Conservation (phyloP, 2,329 filamentous ascomycete genomes). For the Xylariaceae sp. region DNA sequence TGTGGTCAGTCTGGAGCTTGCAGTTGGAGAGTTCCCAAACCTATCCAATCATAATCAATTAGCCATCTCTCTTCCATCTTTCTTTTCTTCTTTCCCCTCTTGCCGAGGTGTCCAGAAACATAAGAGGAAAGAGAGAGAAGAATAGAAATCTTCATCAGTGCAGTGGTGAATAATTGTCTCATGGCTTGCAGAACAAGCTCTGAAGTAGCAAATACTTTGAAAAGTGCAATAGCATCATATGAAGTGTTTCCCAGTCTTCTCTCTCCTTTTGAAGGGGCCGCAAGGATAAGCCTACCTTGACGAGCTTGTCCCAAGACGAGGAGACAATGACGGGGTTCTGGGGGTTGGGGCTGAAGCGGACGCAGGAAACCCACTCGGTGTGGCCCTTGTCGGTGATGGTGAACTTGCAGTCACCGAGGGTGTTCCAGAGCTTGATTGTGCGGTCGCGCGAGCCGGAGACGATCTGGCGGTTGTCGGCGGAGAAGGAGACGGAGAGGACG, state of each 20-base stretch:
- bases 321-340: constrained; percentile 99
- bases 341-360: constrained; percentile 99
- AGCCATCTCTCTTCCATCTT: constrained; percentile 16
- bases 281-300: constrained; percentile 74
- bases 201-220: constrained; percentile 99
- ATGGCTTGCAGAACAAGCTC: constrained; percentile 80
- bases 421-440: constrained; percentile 99
- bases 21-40: constrained; percentile 99
- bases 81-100: background rate
- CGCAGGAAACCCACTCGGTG: constrained; percentile 99
- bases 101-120: too few relatives aligned
- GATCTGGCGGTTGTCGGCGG: constrained; percentile 99
- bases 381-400: constrained; percentile 99
- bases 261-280: background rate
- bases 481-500: constrained; percentile 99
- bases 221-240: constrained; percentile 84
- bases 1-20: constrained; percentile 99
- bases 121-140: constrained; percentile 1
- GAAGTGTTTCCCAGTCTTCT: constrained; percentile 31
- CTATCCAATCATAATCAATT: constrained; percentile 45
- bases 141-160: constrained; percentile 59
- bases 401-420: constrained; percentile 99
- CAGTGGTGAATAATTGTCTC: constrained; percentile 93
- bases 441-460: constrained; percentile 97
- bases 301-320: constrained; percentile 98